Percentiles rank a stretch among this genome's conserved stretches.
Evolutionary conservation across 2,329 filamentous ascomycete species (phyloP).

Genomic region (Colletotrichum sp.): DNA sequence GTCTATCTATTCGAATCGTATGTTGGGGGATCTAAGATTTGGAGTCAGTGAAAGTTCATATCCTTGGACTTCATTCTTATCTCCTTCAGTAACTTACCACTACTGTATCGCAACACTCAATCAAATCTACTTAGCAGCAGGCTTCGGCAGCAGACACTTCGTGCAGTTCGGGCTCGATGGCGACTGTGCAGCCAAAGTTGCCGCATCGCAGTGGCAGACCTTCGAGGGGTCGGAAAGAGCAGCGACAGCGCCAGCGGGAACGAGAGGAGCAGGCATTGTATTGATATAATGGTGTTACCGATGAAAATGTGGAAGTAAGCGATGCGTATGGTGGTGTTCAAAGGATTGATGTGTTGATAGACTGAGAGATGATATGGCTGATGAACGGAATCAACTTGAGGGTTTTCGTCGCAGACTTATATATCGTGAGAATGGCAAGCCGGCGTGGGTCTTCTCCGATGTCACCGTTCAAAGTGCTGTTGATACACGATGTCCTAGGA

Average conservation of each 20-base stretch:
- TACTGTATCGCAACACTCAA: background rate
- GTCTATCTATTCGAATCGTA: background rate
- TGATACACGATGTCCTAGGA: background rate
- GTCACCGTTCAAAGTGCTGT: background rate
- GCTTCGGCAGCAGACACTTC: background rate
- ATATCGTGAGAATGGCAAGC: background rate
- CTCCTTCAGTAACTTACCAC: background rate
- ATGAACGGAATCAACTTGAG: background rate
- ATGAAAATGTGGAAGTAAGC: background rate
- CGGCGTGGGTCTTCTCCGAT: background rate
- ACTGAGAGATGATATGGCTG: background rate
- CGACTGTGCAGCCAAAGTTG: background rate
- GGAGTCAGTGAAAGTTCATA: background rate
- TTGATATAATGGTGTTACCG: background rate
- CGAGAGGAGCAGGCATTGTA: background rate
- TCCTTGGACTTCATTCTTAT: background rate
- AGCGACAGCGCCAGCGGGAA: background rate
- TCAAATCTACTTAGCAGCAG: background rate
- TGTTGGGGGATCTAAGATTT: background rate
- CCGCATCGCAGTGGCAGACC: background rate
- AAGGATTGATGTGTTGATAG: background rate
- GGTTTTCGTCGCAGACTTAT: background rate
- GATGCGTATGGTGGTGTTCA: background rate
- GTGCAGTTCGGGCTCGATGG: background rate
- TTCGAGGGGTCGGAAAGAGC: background rate